phyloP scores from a whole-genome alignment of 140 eudicot species.

The Stevia rebaudiana region DNA sequence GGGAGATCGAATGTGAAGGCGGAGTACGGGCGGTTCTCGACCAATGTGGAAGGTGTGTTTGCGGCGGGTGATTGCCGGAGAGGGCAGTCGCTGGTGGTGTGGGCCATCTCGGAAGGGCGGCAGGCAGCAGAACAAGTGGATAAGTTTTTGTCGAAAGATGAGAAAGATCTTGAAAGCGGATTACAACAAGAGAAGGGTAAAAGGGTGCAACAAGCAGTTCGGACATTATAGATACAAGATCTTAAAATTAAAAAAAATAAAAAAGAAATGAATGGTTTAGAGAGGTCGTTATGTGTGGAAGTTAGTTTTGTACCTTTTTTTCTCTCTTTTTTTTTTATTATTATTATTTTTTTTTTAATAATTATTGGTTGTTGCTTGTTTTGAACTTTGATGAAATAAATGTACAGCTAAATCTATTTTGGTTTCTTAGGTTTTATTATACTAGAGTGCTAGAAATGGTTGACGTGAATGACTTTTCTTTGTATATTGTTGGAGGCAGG shows the following conservation, averaged over 20 bases:
- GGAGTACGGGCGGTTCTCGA: slow-evolving; percentile 77
- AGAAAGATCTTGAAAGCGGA: slow-evolving; percentile 17
- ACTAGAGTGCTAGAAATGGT: too few relatives aligned
- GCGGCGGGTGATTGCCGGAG: slow-evolving; percentile 98
- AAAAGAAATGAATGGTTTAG: background rate
- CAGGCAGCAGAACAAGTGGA: slow-evolving; percentile 94
- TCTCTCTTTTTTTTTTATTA: background rate
- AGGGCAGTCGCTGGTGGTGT: slow-evolving; percentile 95
- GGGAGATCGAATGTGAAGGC: slow-evolving; percentile 89
- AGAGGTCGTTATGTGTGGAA: slow-evolving; percentile 21
- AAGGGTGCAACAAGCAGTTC: slow-evolving; percentile 35
- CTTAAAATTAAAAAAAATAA: background rate
- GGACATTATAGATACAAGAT: slow-evolving; percentile 20
- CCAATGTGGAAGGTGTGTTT: slow-evolving; percentile 78
- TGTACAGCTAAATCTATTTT: slow-evolving; percentile 34
- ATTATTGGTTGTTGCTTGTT: slow-evolving; percentile 17
- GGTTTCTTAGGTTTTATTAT: background rate
- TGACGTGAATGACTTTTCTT: too few relatives aligned
- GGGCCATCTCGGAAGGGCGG: slow-evolving; percentile 97
- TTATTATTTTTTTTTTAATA: too few relatives aligned
- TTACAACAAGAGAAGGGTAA: slow-evolving; percentile 27
- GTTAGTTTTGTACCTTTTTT: slow-evolving; percentile 20
- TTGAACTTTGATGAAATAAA: slow-evolving; percentile 26
- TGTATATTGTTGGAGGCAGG: too few relatives aligned
- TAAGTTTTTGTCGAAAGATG: slow-evolving; percentile 59